phyloP scores from a whole-genome alignment of 306 rosid genomes.

The Trichosanthes cucumerina region DNA sequence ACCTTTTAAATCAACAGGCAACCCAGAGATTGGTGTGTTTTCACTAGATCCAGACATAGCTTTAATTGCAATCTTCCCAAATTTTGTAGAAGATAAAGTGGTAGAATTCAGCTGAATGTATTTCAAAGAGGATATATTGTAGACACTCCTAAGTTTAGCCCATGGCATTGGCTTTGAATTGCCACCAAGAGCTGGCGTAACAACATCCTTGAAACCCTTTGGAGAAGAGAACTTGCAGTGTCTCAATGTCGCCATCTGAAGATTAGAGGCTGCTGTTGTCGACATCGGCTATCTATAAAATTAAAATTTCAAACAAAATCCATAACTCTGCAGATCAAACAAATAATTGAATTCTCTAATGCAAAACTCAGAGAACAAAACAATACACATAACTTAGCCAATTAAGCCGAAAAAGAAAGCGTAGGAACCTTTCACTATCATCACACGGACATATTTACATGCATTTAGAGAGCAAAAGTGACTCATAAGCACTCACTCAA shows the following conservation, averaged over 20 bases:
- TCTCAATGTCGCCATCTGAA: constrained; percentile 45
- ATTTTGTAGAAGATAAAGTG: constrained; percentile 22
- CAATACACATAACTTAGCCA: background rate
- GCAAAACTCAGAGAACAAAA: background rate
- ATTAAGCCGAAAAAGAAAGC: background rate
- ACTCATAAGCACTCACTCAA: background rate
- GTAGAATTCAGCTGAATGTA: constrained; percentile 28
- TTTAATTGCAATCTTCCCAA: constrained; percentile 30
- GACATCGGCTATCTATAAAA: constrained; percentile 42
- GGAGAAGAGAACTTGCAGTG: constrained; percentile 35
- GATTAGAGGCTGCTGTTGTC: constrained; percentile 42
- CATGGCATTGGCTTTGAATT: constrained; percentile 29
- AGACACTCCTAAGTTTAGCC: constrained; percentile 42
- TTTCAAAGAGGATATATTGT: constrained; percentile 39
- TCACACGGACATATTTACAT: background rate
- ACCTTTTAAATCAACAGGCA: constrained; percentile 89
- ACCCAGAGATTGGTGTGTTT: constrained; percentile 39
- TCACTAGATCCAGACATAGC: constrained; percentile 46
- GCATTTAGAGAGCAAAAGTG: background rate
- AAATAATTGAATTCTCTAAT: background rate
- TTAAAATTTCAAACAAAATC: constrained; percentile 5
- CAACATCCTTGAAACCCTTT: constrained; percentile 10
- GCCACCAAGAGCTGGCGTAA: constrained; percentile 24
- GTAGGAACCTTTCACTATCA: background rate
- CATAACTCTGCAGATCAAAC: background rate